Evolutionary conservation across 352 stramenopile species (phyloP).

Genomic region (Hyphochytrium catenoides): DNA sequence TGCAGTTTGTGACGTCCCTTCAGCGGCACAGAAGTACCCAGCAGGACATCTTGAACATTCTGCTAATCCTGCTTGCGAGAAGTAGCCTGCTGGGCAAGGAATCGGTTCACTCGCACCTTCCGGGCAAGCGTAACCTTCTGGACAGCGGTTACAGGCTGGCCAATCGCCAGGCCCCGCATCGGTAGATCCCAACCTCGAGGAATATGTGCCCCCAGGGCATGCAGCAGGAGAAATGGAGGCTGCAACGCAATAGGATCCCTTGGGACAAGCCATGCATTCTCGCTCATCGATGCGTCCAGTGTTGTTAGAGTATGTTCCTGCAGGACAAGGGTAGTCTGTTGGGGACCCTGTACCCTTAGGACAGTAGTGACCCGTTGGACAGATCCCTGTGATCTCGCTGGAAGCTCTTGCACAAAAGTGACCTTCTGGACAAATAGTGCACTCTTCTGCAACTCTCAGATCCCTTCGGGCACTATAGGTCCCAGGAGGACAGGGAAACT

Average conservation of each 20-base stretch:
- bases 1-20: constrained; percentile 26
- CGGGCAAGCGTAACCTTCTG: constrained; percentile 50
- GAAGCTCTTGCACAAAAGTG: too few species aligned
- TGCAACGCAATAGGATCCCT: constrained; percentile 60
- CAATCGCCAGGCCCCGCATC: constrained; percentile 26
- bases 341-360: constrained; percentile 26
- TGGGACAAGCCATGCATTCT: constrained; percentile 47
- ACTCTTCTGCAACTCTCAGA: too few species aligned
- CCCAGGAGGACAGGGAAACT: constrained; percentile 33
- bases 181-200: constrained; percentile 36
- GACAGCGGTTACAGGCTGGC: constrained; percentile 37
- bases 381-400: constrained; percentile 35
- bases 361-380: constrained; percentile 37
- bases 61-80: constrained; percentile 23
- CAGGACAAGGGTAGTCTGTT: constrained; percentile 29
- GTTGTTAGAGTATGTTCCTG: constrained; percentile 37
- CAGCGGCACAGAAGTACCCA: constrained; percentile 46
- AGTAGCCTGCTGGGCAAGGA: constrained; percentile 39
- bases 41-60: constrained; percentile 26
- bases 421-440: too few species aligned
- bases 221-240: constrained; percentile 27
- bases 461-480: too few species aligned
- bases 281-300: constrained; percentile 27
- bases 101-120: constrained; percentile 24
- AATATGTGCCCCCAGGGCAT: constrained; percentile 46